phyloP scores from a whole-genome alignment of 441 rosid species.

The Lepidium campestre region DNA sequence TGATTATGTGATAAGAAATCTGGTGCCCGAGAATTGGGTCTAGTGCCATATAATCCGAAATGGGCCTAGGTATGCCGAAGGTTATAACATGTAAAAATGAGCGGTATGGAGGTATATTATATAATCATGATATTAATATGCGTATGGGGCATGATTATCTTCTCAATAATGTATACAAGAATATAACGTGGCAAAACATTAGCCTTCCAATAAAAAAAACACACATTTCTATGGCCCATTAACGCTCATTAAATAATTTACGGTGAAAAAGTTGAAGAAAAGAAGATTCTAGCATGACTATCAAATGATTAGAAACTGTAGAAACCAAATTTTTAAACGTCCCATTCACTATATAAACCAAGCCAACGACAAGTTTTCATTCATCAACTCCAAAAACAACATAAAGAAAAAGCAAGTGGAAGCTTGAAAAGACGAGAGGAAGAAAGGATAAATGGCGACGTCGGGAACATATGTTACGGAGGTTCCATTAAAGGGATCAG shows the following conservation, averaged over 20 bases:
- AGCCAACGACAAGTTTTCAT: not conserved
- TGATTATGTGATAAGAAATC: too few species aligned
- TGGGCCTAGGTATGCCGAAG: too few species aligned
- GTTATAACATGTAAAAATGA: too few species aligned
- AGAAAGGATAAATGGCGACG: slow-evolving; percentile 13
- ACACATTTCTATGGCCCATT: not conserved
- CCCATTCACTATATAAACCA: not conserved
- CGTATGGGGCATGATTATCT: not conserved
- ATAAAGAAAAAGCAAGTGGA: not conserved
- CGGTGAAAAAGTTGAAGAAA: not conserved
- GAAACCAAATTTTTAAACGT: not conserved
- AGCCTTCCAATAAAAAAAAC: not conserved
- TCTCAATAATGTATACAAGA: not conserved
- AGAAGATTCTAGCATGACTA: not conserved
- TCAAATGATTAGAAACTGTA: not conserved
- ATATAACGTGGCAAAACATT: not conserved
- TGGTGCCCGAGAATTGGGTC: too few species aligned
- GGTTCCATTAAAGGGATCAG: slow-evolving; percentile 12
- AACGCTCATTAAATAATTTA: not conserved
- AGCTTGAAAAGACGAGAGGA: not conserved
- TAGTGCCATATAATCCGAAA: too few species aligned
- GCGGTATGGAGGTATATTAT: too few species aligned
- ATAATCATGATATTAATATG: too few species aligned
- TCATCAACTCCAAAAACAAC: not conserved
- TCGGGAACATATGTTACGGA: slow-evolving; percentile 25